These are phyloP conservation scores for Lolium rigidum DNA, from an alignment of 176 grass and related monocot genomes.

Conservation along the genomic window DNA sequence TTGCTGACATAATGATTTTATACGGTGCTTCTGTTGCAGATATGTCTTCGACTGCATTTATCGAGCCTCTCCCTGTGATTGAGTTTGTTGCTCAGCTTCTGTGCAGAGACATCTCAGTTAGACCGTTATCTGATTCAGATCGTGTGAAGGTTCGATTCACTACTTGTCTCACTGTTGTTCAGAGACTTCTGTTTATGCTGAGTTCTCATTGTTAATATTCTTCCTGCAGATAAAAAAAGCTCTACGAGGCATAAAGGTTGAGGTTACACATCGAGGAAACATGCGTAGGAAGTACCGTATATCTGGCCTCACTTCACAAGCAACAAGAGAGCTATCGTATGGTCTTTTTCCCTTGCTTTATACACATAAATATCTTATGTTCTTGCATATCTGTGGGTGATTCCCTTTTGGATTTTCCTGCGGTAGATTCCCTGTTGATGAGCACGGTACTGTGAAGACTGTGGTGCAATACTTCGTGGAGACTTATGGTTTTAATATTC, in stretches of 20 bases:
- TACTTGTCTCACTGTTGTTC: background rate
- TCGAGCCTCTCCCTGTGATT: constrained; percentile 83
- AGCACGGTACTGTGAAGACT: constrained; percentile 90
- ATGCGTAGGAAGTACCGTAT: constrained; percentile 97
- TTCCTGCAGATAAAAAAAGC: constrained; percentile 80
- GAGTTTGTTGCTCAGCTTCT: constrained; percentile 96
- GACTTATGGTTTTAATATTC: constrained; percentile 92
- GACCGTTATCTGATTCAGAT: constrained; percentile 89
- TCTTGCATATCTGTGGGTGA: background rate
- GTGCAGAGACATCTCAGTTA: constrained; percentile 83
- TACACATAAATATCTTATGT: constrained; percentile 5
- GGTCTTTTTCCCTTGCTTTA: constrained; percentile 21
- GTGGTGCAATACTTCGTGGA: constrained; percentile 94
- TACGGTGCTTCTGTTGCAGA: constrained; percentile 54
- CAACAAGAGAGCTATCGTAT: constrained; percentile 89
- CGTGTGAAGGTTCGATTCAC: constrained; percentile 76
- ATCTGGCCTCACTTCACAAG: constrained; percentile 86
- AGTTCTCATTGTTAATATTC: constrained; percentile 31
- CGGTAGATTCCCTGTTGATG: constrained; percentile 82
- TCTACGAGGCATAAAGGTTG: constrained; percentile 85
- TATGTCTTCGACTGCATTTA: constrained; percentile 96
- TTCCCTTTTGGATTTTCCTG: constrained; percentile 14
- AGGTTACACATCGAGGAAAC: constrained; percentile 92
- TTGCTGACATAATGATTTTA: constrained; percentile 14
- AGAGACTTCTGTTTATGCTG: constrained; percentile 5